These are phyloP conservation scores for Aspergillus piperis DNA, from an alignment of 2,329 filamentous ascomycete genomes.

Conservation along the genomic window DNA sequence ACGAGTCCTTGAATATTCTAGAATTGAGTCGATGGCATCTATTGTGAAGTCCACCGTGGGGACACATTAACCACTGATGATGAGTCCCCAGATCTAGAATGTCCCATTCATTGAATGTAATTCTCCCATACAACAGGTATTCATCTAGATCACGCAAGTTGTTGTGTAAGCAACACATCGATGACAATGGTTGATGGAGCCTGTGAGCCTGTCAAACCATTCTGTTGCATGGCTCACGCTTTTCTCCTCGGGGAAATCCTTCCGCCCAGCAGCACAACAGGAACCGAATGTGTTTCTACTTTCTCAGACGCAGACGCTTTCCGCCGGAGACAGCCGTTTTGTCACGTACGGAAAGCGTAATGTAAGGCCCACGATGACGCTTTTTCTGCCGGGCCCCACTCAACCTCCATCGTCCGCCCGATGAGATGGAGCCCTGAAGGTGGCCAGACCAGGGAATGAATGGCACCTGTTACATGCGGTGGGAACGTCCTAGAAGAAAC, in stretches of 20 bases:
- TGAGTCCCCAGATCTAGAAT: no score
- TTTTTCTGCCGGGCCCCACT: constrained; percentile 20
- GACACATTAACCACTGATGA: no score
- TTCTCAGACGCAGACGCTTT: constrained; percentile 2
- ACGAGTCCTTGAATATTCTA: neutral
- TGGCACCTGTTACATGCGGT: constrained; percentile 27
- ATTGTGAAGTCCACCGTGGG: no score
- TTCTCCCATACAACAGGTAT: no score
- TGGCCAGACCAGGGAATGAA: constrained; percentile 30
- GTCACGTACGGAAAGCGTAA: constrained; percentile 22
- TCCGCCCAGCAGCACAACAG: neutral
- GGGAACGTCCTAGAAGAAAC: constrained; percentile 28
- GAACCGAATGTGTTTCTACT: neutral
- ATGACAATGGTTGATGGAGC: neutral
- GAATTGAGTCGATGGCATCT: no score
- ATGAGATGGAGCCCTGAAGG: constrained; percentile 19
- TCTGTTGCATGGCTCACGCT: neutral
- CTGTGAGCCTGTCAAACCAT: neutral
- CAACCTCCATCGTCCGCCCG: constrained; percentile 17
- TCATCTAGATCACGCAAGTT: neutral
- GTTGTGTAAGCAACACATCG: neutral
- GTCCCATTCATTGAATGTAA: no score
- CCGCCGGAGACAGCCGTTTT: constrained; percentile 10
- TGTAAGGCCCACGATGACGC: constrained; percentile 33
- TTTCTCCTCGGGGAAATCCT: constrained; percentile 3